Percentiles rank a stretch among this genome's conserved stretches.
phyloP scores from a whole-genome alignment of 768 basidiomycete species.

The Rhodotorula taiwanensis region DNA sequence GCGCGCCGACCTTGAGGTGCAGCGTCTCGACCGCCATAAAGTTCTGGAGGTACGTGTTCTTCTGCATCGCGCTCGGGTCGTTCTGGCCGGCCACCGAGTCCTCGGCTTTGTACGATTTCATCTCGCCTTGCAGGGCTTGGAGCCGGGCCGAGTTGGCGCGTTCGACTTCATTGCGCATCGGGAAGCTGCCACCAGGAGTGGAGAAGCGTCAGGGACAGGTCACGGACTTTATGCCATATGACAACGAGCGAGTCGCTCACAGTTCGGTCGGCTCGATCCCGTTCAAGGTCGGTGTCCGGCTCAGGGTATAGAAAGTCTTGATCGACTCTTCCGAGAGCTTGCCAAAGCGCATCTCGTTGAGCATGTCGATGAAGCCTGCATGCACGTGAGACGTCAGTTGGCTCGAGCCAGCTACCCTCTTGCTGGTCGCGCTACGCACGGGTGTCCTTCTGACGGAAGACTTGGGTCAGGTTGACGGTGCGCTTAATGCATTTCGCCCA shows the following conservation, averaged over 20 bases:
- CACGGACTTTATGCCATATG: neutral
- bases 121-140: conserved; percentile 51
- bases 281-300: conserved; percentile 59
- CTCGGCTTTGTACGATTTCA: conserved; percentile 54
- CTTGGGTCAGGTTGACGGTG: conserved; percentile 87
- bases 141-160: conserved; percentile 69
- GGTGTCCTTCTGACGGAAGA: conserved; percentile 88
- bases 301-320: conserved; percentile 61
- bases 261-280: conserved; percentile 70
- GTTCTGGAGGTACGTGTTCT: conserved; percentile 73
- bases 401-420: too few relatives aligned
- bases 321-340: conserved; percentile 60
- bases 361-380: conserved; percentile 84
- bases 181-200: conserved; percentile 80
- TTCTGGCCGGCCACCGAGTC: conserved; percentile 52
- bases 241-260: conserved; percentile 48
- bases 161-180: conserved; percentile 86
- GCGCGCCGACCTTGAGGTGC: conserved; percentile 67
- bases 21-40: conserved; percentile 78
- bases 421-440: conserved; percentile 50
- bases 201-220: conserved; percentile 5
- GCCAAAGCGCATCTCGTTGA: conserved; percentile 98
- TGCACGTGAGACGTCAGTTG: neutral
- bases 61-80: conserved; percentile 46
- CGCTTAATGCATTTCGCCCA: conserved; percentile 70